phyloP scores from a whole-genome alignment of 129 eudicot genomes.

The carrot (Daucus carota) region DNA sequence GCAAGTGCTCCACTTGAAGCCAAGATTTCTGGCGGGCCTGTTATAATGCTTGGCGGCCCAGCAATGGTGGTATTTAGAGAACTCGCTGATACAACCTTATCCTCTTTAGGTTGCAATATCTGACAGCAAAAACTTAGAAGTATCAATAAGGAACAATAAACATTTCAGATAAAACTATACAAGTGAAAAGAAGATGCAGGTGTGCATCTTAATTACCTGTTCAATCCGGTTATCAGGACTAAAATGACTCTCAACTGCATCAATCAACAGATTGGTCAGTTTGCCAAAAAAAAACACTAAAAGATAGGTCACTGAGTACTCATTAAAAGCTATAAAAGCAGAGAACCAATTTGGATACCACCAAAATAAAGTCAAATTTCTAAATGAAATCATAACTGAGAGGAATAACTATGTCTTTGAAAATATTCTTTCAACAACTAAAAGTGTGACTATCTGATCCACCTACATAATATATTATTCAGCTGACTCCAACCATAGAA shows the following conservation, averaged over 20 bases:
- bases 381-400: background rate
- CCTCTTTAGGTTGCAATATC: slow-evolving; percentile 74
- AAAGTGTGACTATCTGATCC: background rate
- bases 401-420: background rate
- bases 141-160: slow-evolving; percentile 13
- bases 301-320: background rate
- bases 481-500: background rate
- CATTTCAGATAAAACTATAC: background rate
- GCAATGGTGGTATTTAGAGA: slow-evolving; percentile 57
- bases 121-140: slow-evolving; percentile 29
- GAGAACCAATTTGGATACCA: background rate
- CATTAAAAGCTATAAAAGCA: background rate
- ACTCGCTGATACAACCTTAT: slow-evolving; percentile 65
- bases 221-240: slow-evolving; percentile 48
- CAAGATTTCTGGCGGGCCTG: slow-evolving; percentile 39
- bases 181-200: background rate
- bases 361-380: background rate
- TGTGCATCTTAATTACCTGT: slow-evolving; percentile 34
- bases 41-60: slow-evolving; percentile 43
- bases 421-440: background rate
- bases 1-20: slow-evolving; percentile 47
- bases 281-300: background rate
- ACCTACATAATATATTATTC: background rate
- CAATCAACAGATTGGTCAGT: slow-evolving; percentile 8
- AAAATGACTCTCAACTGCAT: slow-evolving; percentile 55